Percentiles rank a stretch among this genome's conserved stretches.
Conservation (phyloP, 2,329 filamentous ascomycete genomes). For the Cordyceps pruinosa region DNA sequence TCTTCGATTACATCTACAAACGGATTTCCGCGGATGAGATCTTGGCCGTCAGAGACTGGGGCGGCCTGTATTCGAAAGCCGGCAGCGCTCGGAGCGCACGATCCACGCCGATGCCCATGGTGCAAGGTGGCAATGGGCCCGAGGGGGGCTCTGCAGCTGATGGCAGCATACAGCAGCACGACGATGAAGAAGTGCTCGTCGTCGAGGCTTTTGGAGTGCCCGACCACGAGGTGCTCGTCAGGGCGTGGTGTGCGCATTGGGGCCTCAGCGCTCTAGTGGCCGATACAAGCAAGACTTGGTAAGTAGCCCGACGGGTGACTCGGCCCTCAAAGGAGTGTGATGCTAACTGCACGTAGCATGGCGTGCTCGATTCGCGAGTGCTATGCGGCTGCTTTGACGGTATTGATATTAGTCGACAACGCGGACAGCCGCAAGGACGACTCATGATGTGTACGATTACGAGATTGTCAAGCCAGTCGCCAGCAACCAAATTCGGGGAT, state of each 20-base stretch:
- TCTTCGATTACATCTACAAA: conserved; percentile 62
- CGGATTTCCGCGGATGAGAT: conserved; percentile 57
- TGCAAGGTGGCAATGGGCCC: conserved; percentile 18
- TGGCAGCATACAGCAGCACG: conserved; percentile 35
- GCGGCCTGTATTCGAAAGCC: conserved; percentile 31
- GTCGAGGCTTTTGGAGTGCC: conserved; percentile 66
- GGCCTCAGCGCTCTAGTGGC: conserved; percentile 65
- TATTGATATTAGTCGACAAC: conserved; percentile 61
- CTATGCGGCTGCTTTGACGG: conserved; percentile 65
- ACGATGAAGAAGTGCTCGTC: conserved; percentile 60
- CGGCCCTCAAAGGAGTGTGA: neutral
- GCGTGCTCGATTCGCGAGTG: conserved; percentile 69
- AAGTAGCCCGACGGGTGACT: conserved; percentile 19
- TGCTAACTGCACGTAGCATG: conserved; percentile 41
- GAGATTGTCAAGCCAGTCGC: too few relatives aligned
- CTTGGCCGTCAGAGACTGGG: conserved; percentile 61
- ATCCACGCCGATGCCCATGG: conserved; percentile 28
- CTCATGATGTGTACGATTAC: neutral
- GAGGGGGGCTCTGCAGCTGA: conserved; percentile 2
- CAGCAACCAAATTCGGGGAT: too few relatives aligned
- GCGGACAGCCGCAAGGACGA: conserved; percentile 11
- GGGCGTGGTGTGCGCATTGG: conserved; percentile 73
- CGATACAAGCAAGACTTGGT: conserved; percentile 62
- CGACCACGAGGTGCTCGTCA: conserved; percentile 69
- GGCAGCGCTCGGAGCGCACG: conserved; percentile 23